These are phyloP conservation scores for Thinopyrum obtusiflorum DNA, from an alignment of 202 grass and related monocot genomes.

Conservation along the genomic window DNA sequence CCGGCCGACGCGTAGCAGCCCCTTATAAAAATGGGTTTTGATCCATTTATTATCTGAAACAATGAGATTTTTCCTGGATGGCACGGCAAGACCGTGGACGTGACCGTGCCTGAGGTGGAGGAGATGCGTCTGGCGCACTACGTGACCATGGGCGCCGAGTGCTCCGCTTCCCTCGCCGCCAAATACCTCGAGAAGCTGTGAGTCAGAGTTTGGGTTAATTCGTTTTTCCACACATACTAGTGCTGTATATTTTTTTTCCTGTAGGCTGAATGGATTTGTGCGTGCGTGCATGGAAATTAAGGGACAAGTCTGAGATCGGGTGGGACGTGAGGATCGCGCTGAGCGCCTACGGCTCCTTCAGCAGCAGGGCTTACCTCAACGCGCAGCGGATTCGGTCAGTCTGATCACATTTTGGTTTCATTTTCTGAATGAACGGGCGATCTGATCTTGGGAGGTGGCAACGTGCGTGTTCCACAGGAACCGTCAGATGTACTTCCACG, in stretches of 20 bases:
- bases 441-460: neutral
- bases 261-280: neutral
- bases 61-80: neutral
- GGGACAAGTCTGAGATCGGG: constrained; percentile 64
- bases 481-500: constrained; percentile 92
- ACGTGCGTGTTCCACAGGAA: constrained; percentile 36
- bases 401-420: neutral
- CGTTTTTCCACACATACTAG: no score
- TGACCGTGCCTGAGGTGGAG: constrained; percentile 87
- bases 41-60: neutral
- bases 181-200: constrained; percentile 79
- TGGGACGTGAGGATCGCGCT: constrained; percentile 85
- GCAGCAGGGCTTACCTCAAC: constrained; percentile 85
- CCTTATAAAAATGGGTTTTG: neutral
- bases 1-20: no score
- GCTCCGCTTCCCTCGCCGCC: constrained; percentile 72
- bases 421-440: neutral
- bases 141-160: constrained; percentile 90
- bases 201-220: neutral
- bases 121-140: constrained; percentile 97
- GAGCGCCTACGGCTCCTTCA: constrained; percentile 79
- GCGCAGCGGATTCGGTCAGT: constrained; percentile 74
- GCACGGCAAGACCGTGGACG: constrained; percentile 49
- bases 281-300: neutral
- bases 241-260: no score